Evolutionary conservation across 306 rosid genomes (phyloP), one percentile per base, ranked within the genome.

Genomic region (Canavalia gladiata): DNA sequence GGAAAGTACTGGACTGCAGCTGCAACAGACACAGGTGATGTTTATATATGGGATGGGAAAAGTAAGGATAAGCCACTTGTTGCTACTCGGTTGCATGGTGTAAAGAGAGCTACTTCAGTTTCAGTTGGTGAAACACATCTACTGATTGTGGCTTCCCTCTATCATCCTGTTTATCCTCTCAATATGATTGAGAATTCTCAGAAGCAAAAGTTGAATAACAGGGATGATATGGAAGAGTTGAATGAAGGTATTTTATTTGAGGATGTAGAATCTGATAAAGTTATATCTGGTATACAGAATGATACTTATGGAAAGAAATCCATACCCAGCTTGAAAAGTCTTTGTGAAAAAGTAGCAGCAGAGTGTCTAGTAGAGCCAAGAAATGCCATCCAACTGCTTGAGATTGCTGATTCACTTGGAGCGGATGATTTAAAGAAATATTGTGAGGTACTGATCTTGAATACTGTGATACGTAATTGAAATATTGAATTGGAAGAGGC

Each of bases 1-100:
- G 99, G 99, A 73, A 95, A 95, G 89, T 93, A 93, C 82, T 93
- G 99, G 98, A 86, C 88, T 74, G 83, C 93, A 10, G 97, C 94
- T 25, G 98, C 86, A 80, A 95, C 97, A 72, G 86, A 90, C 68
- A 88, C 94, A 13, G 99, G 99, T 84, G 96, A 95, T 81, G 90
- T 95, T 70, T 95, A 90, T 85, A 81, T 85, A 91, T 95, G 99
- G 94, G 98, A 95, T 76, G 99, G 91, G 81, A 93, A 85, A 81
- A 89, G 90, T 29, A 90, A 83, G 88, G 98, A 93, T 82, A 93
- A 91, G 88, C 97, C 89, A 59, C 96, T 87, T 25, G 78, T 85
- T 86, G 87, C 84, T 43, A 85, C 91, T 72, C 94, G 97, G 76
- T 84, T 95, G 82, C 89, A 86, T 76, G 97, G 99, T 74, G 84